phyloP scores from a whole-genome alignment of 495 filamentous ascomycete species.

The Aeminium ludgeri region DNA sequence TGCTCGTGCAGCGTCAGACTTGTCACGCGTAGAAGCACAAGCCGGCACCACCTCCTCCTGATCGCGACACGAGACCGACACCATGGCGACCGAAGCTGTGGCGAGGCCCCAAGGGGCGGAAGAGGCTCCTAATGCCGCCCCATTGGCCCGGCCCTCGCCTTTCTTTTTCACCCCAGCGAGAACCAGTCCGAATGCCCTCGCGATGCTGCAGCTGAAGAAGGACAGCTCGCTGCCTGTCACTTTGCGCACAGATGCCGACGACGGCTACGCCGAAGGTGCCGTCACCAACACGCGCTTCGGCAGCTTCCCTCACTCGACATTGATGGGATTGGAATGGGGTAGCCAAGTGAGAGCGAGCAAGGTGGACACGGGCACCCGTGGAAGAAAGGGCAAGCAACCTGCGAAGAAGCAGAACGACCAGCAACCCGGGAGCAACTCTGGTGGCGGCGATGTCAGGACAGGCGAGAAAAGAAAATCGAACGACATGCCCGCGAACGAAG shows the following conservation, averaged over 20 bases:
- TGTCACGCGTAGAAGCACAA: too few relatives aligned
- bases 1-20: too few relatives aligned
- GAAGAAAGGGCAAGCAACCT: conserved; percentile 29
- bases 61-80: too few relatives aligned
- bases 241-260: conserved; percentile 6
- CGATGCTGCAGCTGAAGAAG: conserved; percentile 17
- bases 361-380: conserved; percentile 73
- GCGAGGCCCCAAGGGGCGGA: too few relatives aligned
- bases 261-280: conserved; percentile 48
- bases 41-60: too few relatives aligned
- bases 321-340: conserved; percentile 72
- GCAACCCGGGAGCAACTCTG: conserved; percentile 34
- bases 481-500: conserved; percentile 2
- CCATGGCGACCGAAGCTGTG: too few relatives aligned
- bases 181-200: conserved; percentile 4
- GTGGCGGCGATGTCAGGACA: neutral
- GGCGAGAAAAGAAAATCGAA: conserved; percentile 13
- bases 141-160: conserved; percentile 1
- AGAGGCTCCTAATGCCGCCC: too few relatives aligned
- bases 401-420: conserved; percentile 20
- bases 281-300: conserved; percentile 90
- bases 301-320: conserved; percentile 79
- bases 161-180: conserved; percentile 10
- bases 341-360: conserved; percentile 77
- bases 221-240: conserved; percentile 12